Conservation (phyloP, 257 asterid genomes). For the Solanum ahanhuiri region DNA sequence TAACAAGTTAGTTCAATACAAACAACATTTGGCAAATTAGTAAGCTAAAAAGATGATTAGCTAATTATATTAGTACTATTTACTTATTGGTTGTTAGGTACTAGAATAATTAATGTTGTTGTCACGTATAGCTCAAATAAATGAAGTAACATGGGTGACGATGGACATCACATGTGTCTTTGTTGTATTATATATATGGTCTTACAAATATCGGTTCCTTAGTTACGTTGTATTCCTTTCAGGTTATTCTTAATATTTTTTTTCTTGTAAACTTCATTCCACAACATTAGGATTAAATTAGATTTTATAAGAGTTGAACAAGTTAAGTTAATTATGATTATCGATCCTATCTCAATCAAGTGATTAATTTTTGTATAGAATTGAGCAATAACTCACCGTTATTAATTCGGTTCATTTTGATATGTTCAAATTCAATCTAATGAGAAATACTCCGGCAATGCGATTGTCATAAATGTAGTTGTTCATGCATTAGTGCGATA, state of each 20-base stretch:
- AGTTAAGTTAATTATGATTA: background rate
- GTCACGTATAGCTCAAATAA: background rate
- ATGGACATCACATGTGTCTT: conserved; percentile 40
- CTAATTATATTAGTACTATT: background rate
- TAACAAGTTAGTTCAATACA: background rate
- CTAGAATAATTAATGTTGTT: conserved; percentile 2
- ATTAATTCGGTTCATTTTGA: background rate
- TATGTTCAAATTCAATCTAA: background rate
- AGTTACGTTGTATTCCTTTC: background rate
- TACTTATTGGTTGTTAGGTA: conserved; percentile 14
- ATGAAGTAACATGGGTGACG: conserved; percentile 45
- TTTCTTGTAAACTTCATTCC: background rate
- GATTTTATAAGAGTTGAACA: background rate
- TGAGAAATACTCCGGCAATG: background rate
- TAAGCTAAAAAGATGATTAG: conserved; percentile 11
- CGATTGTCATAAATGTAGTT: background rate
- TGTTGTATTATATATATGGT: conserved; percentile 6
- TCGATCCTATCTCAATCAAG: background rate
- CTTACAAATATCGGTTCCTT: background rate
- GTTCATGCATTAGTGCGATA: background rate
- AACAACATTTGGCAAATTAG: conserved; percentile 18
- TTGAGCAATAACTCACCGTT: background rate
- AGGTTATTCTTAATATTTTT: background rate
- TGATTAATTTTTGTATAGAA: background rate
- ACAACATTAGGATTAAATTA: background rate